Evolutionary conservation across 805 yeast species (phyloP).

Genomic region (Osmozyma mogii): DNA sequence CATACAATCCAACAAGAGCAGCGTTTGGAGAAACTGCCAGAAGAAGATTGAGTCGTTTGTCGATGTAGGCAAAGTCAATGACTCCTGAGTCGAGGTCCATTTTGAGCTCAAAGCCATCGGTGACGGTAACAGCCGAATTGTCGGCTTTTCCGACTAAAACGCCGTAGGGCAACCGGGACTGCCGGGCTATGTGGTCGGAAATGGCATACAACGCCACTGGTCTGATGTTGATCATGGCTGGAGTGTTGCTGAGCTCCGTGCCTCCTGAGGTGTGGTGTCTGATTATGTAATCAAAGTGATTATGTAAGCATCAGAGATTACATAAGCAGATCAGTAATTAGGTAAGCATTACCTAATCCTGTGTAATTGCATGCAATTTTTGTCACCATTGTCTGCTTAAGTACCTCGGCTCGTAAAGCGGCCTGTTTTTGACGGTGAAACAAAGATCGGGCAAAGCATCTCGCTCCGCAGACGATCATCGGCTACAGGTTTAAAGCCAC

Average conservation of each 20-base stretch:
- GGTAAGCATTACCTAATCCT: neutral
- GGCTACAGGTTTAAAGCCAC: too few species aligned
- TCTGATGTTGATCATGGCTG: slow-evolving; percentile 7
- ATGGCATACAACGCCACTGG: slow-evolving; percentile 24
- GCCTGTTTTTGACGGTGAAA: too few species aligned
- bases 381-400: too few species aligned
- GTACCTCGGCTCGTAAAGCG: too few species aligned
- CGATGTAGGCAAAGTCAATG: slow-evolving; percentile 19
- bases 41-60: slow-evolving; percentile 20
- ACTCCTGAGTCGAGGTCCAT: slow-evolving; percentile 3
- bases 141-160: slow-evolving; percentile 20
- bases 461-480: too few species aligned
- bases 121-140: slow-evolving; percentile 8
- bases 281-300: slow-evolving; percentile 1
- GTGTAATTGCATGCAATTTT: too few species aligned
- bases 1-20: slow-evolving; percentile 24
- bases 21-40: slow-evolving; percentile 21
- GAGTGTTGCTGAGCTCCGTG: slow-evolving; percentile 1
- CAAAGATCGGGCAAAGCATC: too few species aligned
- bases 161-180: slow-evolving; percentile 15
- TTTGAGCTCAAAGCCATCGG: slow-evolving; percentile 25
- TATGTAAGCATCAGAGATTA: too few species aligned
- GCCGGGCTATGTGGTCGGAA: slow-evolving; percentile 22
- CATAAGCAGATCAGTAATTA: too few species aligned
- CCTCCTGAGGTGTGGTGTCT: neutral